These are phyloP conservation scores for Flaveria sonorensis DNA, from an alignment of 129 eudicot species.

Conservation along the genomic window DNA sequence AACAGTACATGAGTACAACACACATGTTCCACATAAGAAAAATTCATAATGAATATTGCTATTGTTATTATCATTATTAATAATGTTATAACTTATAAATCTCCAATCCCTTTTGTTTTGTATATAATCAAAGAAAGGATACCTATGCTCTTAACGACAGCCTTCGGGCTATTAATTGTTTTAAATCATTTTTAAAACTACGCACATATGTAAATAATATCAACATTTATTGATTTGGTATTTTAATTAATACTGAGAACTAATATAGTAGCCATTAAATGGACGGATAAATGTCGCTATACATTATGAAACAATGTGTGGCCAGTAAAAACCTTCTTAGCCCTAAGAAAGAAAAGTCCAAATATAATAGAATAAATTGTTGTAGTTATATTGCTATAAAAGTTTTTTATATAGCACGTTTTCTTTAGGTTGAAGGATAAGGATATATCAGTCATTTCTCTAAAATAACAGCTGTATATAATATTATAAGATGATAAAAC, in stretches of 20 bases:
- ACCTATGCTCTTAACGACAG: too few species aligned
- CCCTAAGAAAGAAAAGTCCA: conserved; percentile 24
- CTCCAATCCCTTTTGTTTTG: too few species aligned
- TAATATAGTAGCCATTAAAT: not conserved
- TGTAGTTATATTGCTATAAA: not conserved
- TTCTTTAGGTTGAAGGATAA: not conserved
- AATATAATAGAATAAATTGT: not conserved
- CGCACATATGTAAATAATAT: not conserved
- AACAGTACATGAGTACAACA: too few species aligned
- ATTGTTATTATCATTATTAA: too few species aligned
- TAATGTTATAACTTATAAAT: too few species aligned
- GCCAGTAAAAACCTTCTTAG: conserved; percentile 13
- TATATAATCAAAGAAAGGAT: too few species aligned
- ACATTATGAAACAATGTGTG: conserved; percentile 15
- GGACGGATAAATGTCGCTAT: conserved; percentile 31
- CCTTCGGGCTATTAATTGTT: too few species aligned
- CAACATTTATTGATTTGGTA: not conserved
- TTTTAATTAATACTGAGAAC: not conserved
- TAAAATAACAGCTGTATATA: not conserved
- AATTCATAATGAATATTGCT: too few species aligned
- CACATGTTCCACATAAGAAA: too few species aligned
- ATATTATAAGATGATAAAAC: not conserved
- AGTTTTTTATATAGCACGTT: not conserved
- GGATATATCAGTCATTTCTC: not conserved
- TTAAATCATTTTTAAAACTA: too few species aligned